These are phyloP conservation scores for Leishmania guyanensis DNA, from an alignment of 208 protist species.

Conservation along the genomic window DNA sequence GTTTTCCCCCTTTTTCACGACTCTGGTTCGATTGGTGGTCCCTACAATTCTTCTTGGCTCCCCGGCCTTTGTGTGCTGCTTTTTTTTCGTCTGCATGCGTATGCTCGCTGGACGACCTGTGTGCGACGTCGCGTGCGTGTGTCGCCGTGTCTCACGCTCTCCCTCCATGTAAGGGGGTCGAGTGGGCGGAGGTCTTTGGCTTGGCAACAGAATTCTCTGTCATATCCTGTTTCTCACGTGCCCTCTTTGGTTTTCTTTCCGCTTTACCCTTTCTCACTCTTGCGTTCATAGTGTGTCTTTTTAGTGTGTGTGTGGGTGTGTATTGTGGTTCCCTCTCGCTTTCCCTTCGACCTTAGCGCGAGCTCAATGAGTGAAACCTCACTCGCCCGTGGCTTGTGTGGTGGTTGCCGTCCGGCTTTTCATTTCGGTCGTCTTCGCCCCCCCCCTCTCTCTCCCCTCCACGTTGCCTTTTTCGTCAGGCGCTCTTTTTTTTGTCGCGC, in stretches of 20 bases:
- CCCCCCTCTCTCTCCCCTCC: background rate
- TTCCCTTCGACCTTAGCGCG: background rate
- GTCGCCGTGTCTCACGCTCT: background rate
- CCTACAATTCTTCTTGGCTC: background rate
- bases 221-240: background rate
- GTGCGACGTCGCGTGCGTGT: background rate
- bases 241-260: background rate
- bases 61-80: background rate
- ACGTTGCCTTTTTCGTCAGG: background rate
- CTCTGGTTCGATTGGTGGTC: background rate
- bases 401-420: background rate
- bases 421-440: background rate
- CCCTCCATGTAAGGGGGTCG: background rate
- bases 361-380: background rate
- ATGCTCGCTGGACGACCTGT: background rate
- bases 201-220: background rate
- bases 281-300: background rate
- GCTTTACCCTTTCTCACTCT: background rate
- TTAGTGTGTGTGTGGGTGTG: background rate
- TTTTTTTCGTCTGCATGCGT: background rate
- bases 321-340: background rate
- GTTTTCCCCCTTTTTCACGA: slow-evolving; percentile 1
- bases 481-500: background rate
- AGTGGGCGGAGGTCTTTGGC: background rate
- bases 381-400: background rate